Evolutionary conservation across 2,329 filamentous ascomycete genomes (phyloP).

Genomic region (Dactylella cylindrospora): DNA sequence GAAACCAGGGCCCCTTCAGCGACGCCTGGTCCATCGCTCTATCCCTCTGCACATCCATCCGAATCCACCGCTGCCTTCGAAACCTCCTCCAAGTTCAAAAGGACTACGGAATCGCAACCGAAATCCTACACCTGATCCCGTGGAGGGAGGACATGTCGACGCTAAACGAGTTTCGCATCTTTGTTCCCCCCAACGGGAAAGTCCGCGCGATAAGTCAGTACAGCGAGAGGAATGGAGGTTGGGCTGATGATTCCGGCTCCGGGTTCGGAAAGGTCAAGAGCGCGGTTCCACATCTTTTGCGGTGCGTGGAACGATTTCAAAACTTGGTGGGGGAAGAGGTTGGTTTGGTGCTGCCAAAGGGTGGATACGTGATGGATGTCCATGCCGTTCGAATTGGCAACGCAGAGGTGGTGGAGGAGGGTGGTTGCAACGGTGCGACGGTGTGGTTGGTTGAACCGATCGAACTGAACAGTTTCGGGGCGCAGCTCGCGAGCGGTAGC

Average conservation of each 20-base stretch:
- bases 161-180: slow-evolving; percentile 14
- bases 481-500: slow-evolving; percentile 14
- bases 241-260: neutral
- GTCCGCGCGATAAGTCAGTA: slow-evolving; percentile 14
- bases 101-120: neutral
- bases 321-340: neutral
- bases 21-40: neutral
- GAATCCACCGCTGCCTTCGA: neutral
- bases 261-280: slow-evolving; percentile 7
- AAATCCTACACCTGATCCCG: slow-evolving; percentile 12
- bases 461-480: slow-evolving; percentile 10
- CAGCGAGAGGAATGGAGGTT: slow-evolving; percentile 6
- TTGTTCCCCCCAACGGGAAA: slow-evolving; percentile 11
- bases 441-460: slow-evolving; percentile 6
- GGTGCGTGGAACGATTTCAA: slow-evolving; percentile 12
- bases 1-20: slow-evolving; percentile 1
- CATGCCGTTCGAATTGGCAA: neutral
- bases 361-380: slow-evolving; percentile 11
- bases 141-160: slow-evolving; percentile 15
- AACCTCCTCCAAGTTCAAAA: neutral
- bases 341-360: slow-evolving; percentile 2
- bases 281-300: slow-evolving; percentile 1
- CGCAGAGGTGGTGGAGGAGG: neutral
- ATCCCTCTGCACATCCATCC: neutral
- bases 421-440: neutral